Percentiles rank a stretch among this genome's conserved stretches.
Evolutionary conservation across 768 basidiomycete species (phyloP).

Genomic region (Russula brevipes): DNA sequence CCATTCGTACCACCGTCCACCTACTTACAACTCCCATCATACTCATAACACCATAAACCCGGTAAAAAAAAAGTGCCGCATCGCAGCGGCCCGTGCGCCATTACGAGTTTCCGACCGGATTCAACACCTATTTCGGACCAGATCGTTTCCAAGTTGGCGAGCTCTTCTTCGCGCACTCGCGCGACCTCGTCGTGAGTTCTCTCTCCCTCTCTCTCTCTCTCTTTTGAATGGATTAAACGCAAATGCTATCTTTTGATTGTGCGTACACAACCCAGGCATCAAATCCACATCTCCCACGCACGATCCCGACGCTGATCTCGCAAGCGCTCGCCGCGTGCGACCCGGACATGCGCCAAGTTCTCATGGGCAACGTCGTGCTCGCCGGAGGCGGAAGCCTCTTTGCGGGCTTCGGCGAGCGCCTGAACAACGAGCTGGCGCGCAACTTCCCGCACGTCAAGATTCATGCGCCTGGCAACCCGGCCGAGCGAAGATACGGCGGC

Average conservation of each 20-base stretch:
- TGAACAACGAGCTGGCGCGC: slow-evolving; percentile 68
- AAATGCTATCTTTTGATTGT: too few relatives aligned
- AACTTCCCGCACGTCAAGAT: slow-evolving; percentile 85
- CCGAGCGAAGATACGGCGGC: slow-evolving; percentile 84
- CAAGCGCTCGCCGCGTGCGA: slow-evolving; percentile 82
- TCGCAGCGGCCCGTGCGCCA: slow-evolving; percentile 52
- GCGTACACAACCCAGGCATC: slow-evolving; percentile 33
- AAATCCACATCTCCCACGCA: slow-evolving; percentile 69
- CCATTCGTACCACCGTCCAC: neutral
- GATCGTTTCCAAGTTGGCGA: slow-evolving; percentile 86
- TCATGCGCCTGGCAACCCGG: slow-evolving; percentile 84
- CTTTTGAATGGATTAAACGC: neutral
- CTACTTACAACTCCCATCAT: neutral
- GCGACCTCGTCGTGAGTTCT: slow-evolving; percentile 30
- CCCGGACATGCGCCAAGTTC: slow-evolving; percentile 82
- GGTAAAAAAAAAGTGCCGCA: slow-evolving; percentile 34
- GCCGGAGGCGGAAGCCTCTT: slow-evolving; percentile 92
- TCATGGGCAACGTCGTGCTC: slow-evolving; percentile 90
- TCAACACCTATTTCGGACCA: slow-evolving; percentile 71
- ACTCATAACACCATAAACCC: neutral
- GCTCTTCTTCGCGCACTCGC: slow-evolving; percentile 76
- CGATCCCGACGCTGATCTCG: slow-evolving; percentile 68
- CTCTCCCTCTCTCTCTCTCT: too few relatives aligned
- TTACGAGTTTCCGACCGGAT: slow-evolving; percentile 97
- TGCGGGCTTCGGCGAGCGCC: slow-evolving; percentile 78